Evolutionary conservation across 768 basidiomycete genomes (phyloP), one percentile per base, ranked within the genome.

Genomic region (Macrocybe gigantea): DNA sequence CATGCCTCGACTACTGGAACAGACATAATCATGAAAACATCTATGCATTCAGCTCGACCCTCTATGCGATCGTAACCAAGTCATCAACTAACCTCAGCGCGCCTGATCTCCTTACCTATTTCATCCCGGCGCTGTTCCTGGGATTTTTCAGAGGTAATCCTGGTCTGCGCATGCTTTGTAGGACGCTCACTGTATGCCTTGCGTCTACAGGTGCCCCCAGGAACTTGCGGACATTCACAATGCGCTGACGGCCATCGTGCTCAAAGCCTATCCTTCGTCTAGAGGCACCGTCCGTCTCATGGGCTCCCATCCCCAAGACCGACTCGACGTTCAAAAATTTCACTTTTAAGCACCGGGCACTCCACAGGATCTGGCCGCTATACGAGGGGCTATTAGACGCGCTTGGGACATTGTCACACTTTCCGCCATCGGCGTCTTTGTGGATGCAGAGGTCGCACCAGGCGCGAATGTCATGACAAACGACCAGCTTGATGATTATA

Each of bases 251-350:
- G 63, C 61, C 3, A 49, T 63, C 39, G 52, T 60, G 15, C 57
- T 64, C 36, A 59, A 59, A 44, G 58, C 59, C 7, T 63, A 64
- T 49, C 58, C 63, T 2, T 63, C 62, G 30, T 63, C 62, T 8
- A 59, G 53, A 44, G 64, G 63, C 9, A 60, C 58, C n/a, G 63
- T 66, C 5, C 55, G 52, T 4, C 55, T 66, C 38, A 66, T 63
- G 1, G 63, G 63, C 10, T 48, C 60, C 5, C 60, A 64, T 42
- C 61, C 61, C 2, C 63, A 66, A 49, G 64, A 66, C 29, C 38
- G 33, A 0, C 57, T 66, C 9, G 52, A 62, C 48, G 64, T 66
- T 38, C 55, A 59, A 40, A 66, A 66, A 40, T 48, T 49, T 10
- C 64, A 55, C 39, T 66, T 64, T 44, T 59, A 66, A 45, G 56